Evolutionary conservation across 2,329 filamentous ascomycete genomes (phyloP), one percentile per base, ranked within the genome.

Genomic region (Pezicula radicicola): DNA sequence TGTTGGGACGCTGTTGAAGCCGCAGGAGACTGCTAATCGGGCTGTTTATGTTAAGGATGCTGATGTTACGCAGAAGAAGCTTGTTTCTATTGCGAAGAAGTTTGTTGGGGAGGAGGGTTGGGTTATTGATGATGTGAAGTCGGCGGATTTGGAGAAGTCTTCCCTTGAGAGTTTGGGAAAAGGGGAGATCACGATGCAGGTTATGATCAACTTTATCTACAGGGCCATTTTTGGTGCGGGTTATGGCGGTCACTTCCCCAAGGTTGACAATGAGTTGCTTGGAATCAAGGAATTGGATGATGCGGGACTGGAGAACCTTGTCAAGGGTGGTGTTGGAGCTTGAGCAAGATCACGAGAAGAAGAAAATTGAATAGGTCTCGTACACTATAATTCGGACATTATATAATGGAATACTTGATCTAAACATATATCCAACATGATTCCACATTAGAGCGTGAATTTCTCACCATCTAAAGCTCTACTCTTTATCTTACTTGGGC

Each of bases 21-120:
- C 71, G 0, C 72, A 76, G 2, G 74, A 79, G 61, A 84, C 81
- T 0, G 74, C 73, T 63, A 83, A 85, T 61, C 68, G 72, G 4
- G 51, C 63, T 3, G 68, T 84, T 2, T 72, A 70, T 52, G 65
- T 80, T n/a, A 63, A 76, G 6, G 72, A 75, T 25, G 64, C 72
- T 9, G 64, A 69, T 4, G 65, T 73, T 15, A 73, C 75, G 0
- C 79, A 81, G 63, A 70, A 70, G 15, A 48, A 69, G 44, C 52
- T 76, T 0, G 42, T 72, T 2, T 64, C 60, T 1, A 55, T 66
- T 15, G 65, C 56, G 12, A 65, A 72, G 62, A 69, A 68, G 50
- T 52, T 64, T 27, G 63, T 63, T 2, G 69, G 61, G 2, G 46
- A 64, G 15, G 61, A 55, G 36, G 61, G 60, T 21, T 69, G 62